Conservation (phyloP, 1,139 yeast genomes). For the Pichia sp. region DNA sequence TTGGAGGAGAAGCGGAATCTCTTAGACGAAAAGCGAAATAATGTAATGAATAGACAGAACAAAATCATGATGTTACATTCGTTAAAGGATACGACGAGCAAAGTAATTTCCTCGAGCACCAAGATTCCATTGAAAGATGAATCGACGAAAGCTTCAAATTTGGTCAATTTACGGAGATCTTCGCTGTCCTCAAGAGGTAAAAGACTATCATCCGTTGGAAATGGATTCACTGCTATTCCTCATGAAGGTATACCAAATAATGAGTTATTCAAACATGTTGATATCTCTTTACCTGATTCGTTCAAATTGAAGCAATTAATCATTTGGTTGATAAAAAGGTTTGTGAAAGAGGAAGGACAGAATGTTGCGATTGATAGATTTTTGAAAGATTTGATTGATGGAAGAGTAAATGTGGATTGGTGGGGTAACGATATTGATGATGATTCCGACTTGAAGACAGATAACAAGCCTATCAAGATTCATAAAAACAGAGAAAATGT, state of each 20-base stretch:
- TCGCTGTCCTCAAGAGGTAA: constrained; percentile 57
- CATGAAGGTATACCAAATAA: constrained; percentile 51
- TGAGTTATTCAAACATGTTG: constrained; percentile 58
- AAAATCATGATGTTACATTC: too few relatives aligned
- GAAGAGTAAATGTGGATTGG: constrained; percentile 61
- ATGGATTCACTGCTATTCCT: constrained; percentile 62
- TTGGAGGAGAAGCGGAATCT: not conserved
- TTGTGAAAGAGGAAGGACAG: constrained; percentile 4
- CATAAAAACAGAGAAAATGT: constrained; percentile 53
- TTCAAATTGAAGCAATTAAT: constrained; percentile 64
- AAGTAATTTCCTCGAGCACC: not conserved
- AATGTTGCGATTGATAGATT: constrained; percentile 30
- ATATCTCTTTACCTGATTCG: constrained; percentile 58
- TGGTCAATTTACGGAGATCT: constrained; percentile 30
- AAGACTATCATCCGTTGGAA: constrained; percentile 69
- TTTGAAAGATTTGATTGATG: constrained; percentile 48
- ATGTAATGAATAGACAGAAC: not conserved
- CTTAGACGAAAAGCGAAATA: not conserved
- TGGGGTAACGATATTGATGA: constrained; percentile 33
- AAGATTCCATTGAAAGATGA: constrained; percentile 4
- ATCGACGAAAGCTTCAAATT: not conserved
- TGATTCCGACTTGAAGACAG: not conserved
- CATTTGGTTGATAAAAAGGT: constrained; percentile 59
- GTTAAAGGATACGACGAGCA: too few relatives aligned
- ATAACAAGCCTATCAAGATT: constrained; percentile 21